These are phyloP conservation scores for Phyllosticta paracitricarpa DNA, from an alignment of 2,329 filamentous ascomycete genomes.

Conservation along the genomic window DNA sequence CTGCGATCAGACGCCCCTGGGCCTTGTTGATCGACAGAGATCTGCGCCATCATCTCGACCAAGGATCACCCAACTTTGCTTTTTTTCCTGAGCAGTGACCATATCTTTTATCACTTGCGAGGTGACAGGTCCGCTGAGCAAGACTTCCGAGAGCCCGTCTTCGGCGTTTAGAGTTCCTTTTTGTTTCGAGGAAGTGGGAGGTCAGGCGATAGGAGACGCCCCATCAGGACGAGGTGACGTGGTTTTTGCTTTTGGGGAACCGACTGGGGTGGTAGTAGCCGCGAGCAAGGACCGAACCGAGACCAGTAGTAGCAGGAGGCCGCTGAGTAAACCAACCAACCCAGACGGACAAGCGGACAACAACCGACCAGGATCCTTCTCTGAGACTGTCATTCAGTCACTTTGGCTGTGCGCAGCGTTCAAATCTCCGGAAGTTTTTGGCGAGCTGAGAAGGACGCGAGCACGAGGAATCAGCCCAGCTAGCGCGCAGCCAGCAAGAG, in stretches of 20 bases:
- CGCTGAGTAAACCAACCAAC: not conserved
- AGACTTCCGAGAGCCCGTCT: not conserved
- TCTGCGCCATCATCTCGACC: no score
- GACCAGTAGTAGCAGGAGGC: not conserved
- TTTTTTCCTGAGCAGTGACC: no score
- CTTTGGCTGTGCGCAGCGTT: not conserved
- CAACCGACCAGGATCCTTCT: not conserved
- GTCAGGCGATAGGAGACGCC: not conserved
- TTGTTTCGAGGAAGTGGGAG: not conserved
- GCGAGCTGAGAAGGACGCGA: not conserved
- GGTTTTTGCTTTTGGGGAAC: not conserved
- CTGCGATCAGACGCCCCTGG: no score
- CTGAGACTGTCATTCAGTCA: not conserved
- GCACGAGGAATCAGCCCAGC: not conserved
- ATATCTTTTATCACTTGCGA: no score
- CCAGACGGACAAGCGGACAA: not conserved
- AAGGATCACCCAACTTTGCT: no score
- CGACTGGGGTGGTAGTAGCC: not conserved
- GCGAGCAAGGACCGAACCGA: not conserved
- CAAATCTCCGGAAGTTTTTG: not conserved
- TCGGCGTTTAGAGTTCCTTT: not conserved
- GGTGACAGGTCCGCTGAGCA: no score
- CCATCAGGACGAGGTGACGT: not conserved
- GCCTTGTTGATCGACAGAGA: no score
- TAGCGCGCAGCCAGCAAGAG: not conserved